Base-by-base conservation (phyloP, 768 basidiomycete genomes). In the Leccinum fibrillosum region DNA sequence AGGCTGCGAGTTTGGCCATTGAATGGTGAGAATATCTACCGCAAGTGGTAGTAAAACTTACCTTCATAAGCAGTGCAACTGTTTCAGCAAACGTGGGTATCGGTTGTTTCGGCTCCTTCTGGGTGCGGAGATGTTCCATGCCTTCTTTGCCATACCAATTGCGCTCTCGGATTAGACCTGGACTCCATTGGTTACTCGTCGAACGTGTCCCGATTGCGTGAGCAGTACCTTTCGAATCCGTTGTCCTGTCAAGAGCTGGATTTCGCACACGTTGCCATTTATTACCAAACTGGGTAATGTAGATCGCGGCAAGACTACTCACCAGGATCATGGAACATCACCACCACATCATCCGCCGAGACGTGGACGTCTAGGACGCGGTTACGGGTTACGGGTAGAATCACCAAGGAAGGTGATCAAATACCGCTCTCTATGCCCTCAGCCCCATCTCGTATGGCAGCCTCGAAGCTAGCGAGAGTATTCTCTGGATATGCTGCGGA, bases 351-450 rank as follows among this genome's bases (percentile, higher is more conserved):
- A 73, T 99, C 96, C 62, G 77, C 75, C 35, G 95, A 92, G 66
- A 96, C 88, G 74, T 98, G 95, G 67, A 98, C 93, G 84, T 97
- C 95, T 96, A 83, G 66, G 72, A 75, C 76, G 66, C 67, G 65
- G 34, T 34, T 34, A 34, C 34, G 34, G 72, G 83, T 86, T 79
- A 86, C 75, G 79, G 74, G 74, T 59, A 76, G 70, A 66, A 65
- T 62, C 66, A 66, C 57, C 72, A 73, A 54, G 71, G 48, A 65
- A 56, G 62, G 65, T 69, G 62, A 61, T 66, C 62, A 78, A 85
- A 76, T 94, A 97, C 96, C 95, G 72, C 92, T 94, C 83, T 99
- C 96, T 68, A 99, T 96, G 62, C 86, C 95, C 72, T 99, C 94
- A 49, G 94, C 89, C 59, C 96, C 96, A 77, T 97, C 94, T 49